phyloP scores from a whole-genome alignment of 23 red algal species.

The Chondrus crispus region DNA sequence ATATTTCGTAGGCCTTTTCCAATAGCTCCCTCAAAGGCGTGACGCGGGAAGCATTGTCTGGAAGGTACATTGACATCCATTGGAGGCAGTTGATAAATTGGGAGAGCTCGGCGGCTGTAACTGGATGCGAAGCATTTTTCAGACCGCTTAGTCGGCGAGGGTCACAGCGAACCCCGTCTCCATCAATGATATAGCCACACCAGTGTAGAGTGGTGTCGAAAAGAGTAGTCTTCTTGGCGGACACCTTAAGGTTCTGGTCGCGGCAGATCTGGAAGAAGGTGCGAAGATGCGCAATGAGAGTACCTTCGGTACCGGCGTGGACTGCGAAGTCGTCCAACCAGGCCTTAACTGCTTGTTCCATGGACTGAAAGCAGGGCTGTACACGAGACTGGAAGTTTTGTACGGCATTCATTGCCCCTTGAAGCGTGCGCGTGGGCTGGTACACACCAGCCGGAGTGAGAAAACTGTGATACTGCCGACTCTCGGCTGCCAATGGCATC shows the following conservation, averaged over 20 bases:
- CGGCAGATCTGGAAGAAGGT: conserved; percentile 22
- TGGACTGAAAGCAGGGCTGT: not conserved
- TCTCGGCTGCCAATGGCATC: not conserved
- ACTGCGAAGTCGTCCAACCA: conserved; percentile 30
- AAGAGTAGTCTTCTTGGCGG: not conserved
- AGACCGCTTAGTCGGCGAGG: not conserved
- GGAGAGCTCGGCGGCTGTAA: not conserved
- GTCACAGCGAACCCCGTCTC: not conserved
- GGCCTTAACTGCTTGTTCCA: not conserved
- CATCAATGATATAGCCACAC: conserved; percentile 31
- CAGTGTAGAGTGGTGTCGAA: not conserved
- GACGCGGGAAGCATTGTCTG: not conserved
- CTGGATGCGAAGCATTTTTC: not conserved
- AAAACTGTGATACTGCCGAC: not conserved
- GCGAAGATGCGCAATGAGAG: not conserved
- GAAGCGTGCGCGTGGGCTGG: not conserved
- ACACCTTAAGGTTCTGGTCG: not conserved
- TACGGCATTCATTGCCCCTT: not conserved
- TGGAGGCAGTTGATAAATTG: not conserved
- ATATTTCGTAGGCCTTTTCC: not conserved
- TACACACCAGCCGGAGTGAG: not conserved
- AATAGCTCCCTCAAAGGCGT: not conserved
- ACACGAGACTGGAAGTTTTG: conserved; percentile 35
- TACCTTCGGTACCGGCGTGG: not conserved
- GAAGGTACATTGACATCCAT: conserved; percentile 2